A percentile compares a stretch with the other conserved stretches of the same genome.
Conservation (phyloP, 2,329 filamentous ascomycete genomes). For the Cladosporium sp. region DNA sequence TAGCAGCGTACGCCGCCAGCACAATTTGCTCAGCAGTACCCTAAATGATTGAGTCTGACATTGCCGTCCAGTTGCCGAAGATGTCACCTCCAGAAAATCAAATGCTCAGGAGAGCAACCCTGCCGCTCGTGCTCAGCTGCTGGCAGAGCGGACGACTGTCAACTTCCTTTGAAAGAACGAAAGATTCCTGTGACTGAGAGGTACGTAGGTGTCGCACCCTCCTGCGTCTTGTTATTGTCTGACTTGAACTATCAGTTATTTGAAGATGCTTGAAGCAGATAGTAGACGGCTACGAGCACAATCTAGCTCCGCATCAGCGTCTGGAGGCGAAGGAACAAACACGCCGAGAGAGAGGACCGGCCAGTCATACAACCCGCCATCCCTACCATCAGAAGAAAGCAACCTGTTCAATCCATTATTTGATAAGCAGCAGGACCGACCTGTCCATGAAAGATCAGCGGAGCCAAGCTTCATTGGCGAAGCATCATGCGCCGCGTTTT, state of each 20-base stretch:
- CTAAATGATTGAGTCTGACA: background rate
- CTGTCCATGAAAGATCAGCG: constrained; percentile 22
- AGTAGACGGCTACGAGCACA: constrained; percentile 17
- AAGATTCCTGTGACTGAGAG: constrained; percentile 30
- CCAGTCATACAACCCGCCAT: constrained; percentile 15
- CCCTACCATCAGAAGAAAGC: constrained; percentile 18
- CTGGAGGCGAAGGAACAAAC: background rate
- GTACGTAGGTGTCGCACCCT: background rate
- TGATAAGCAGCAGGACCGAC: constrained; percentile 26
- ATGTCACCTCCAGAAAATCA: constrained; percentile 32
- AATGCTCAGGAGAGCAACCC: constrained; percentile 31
- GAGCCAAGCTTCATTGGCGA: constrained; percentile 29
- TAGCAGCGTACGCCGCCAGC: constrained; percentile 10
- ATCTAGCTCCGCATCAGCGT: constrained; percentile 21
- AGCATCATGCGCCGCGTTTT: constrained; percentile 29
- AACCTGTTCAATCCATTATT: constrained; percentile 30
- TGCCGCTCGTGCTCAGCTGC: constrained; percentile 27
- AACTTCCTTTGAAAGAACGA: constrained; percentile 27
- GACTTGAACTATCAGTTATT: constrained; percentile 16
- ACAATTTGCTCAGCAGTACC: background rate
- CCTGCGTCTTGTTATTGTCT: background rate
- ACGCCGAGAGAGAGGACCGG: constrained; percentile 5
- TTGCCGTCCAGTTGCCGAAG: constrained; percentile 23
- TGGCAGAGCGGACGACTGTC: constrained; percentile 24
- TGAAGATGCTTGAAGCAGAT: constrained; percentile 29